Evolutionary conservation across 176 grass and related monocot species (phyloP).

Genomic region (Cenchrus purpureus): DNA sequence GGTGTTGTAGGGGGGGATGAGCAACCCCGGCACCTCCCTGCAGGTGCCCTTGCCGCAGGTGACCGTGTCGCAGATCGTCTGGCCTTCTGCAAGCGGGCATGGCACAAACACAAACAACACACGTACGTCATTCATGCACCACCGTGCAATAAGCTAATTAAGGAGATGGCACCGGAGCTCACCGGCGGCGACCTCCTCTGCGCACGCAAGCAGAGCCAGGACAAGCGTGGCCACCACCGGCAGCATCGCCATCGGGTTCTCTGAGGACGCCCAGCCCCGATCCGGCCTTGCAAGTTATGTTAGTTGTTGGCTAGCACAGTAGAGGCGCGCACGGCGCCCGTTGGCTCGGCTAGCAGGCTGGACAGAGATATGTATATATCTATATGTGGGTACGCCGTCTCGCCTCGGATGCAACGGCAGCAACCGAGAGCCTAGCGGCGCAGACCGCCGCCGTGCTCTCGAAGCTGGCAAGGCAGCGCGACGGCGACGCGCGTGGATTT

Average conservation of each 20-base stretch:
- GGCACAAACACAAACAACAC: neutral
- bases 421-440: neutral
- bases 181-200: neutral
- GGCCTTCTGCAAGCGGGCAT: neutral
- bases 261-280: too few species aligned
- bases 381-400: neutral
- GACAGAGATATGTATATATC: neutral
- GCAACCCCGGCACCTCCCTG: neutral
- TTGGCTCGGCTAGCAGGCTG: neutral
- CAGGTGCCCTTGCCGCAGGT: slow-evolving; percentile 37
- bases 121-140: neutral
- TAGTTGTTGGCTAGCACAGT: too few species aligned
- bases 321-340: too few species aligned
- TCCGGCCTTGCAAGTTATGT: too few species aligned
- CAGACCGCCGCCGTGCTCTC: neutral
- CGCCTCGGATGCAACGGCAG: neutral
- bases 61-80: neutral
- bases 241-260: neutral
- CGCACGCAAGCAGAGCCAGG: slow-evolving; percentile 7
- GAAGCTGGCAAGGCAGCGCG: neutral
- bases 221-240: neutral
- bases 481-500: neutral
- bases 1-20: neutral
- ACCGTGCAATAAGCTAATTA: neutral
- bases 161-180: too few species aligned